These are phyloP conservation scores for Ophiostoma perfectum DNA, from an alignment of 2,329 filamentous ascomycete genomes.

Conservation along the genomic window DNA sequence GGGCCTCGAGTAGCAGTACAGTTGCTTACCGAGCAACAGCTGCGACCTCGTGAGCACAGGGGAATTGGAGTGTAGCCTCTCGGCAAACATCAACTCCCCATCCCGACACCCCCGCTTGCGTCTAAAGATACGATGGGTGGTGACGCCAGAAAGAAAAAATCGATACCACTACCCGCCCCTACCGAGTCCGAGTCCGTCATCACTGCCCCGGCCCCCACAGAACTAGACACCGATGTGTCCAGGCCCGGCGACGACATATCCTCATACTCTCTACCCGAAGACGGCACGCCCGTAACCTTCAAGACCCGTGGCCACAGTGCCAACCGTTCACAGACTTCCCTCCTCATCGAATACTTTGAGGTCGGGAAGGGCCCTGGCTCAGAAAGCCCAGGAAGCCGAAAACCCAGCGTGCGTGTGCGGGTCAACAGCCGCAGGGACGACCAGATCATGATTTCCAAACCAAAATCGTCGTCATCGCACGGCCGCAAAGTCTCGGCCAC, in stretches of 20 bases:
- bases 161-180: slow-evolving; percentile 65
- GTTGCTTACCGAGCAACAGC: slow-evolving; percentile 1
- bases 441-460: slow-evolving; percentile 82
- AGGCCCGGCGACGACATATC: slow-evolving; percentile 64
- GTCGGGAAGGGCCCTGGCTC: slow-evolving; percentile 57
- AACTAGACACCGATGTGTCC: slow-evolving; percentile 63
- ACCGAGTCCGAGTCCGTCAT: slow-evolving; percentile 60
- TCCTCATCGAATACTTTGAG: slow-evolving; percentile 94
- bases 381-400: slow-evolving; percentile 56
- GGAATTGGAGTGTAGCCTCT: background rate
- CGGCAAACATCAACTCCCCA: background rate
- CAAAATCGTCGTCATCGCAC: slow-evolving; percentile 50
- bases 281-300: slow-evolving; percentile 89
- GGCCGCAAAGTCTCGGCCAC: slow-evolving; percentile 57
- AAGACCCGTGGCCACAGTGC: slow-evolving; percentile 61
- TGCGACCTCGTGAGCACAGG: background rate
- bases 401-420: slow-evolving; percentile 73
- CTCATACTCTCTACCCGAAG: slow-evolving; percentile 73
- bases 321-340: slow-evolving; percentile 73
- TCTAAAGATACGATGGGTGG: slow-evolving; percentile 31
- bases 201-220: slow-evolving; percentile 55
- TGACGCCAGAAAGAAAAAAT: slow-evolving; percentile 44
- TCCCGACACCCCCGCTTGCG: slow-evolving; percentile 7
- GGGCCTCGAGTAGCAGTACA: background rate
- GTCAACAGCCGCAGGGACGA: slow-evolving; percentile 68